Conservation (phyloP, 176 grass and related monocot genomes). For the Areca catechu region DNA sequence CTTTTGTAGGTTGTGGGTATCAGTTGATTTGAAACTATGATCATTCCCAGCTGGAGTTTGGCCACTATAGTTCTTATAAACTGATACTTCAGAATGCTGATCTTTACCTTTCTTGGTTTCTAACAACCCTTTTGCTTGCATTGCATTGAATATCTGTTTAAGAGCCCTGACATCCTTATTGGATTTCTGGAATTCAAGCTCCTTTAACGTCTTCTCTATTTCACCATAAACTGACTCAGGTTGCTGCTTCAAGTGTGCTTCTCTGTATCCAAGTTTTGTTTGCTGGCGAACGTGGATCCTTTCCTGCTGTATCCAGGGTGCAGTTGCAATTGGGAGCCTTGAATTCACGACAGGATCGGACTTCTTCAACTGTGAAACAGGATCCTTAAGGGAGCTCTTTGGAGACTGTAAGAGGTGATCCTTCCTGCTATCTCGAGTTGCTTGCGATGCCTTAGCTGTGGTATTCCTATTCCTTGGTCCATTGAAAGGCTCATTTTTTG, state of each 20-base stretch:
- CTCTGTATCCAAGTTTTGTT: constrained; percentile 35
- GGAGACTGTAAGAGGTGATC: constrained; percentile 25
- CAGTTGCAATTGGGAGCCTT: constrained; percentile 60
- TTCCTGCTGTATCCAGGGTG: constrained; percentile 81
- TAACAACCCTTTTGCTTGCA: constrained; percentile 87
- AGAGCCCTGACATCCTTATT: constrained; percentile 80
- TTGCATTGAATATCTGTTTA: constrained; percentile 75
- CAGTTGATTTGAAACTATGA: constrained; percentile 15
- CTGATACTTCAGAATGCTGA: constrained; percentile 24
- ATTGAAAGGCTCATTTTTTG: constrained; percentile 3
- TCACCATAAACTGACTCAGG: constrained; percentile 66
- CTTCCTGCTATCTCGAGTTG: constrained; percentile 28
- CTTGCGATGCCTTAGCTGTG: constrained; percentile 20
- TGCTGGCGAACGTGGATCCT: constrained; percentile 56
- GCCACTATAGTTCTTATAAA: constrained; percentile 11
- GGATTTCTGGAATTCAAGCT: constrained; percentile 76
- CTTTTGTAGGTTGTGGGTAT: constrained; percentile 6
- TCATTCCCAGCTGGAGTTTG: constrained; percentile 14
- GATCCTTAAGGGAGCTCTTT: constrained; percentile 23
- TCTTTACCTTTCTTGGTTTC: constrained; percentile 52
- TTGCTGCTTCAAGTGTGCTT: constrained; percentile 39
- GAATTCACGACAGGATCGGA: constrained; percentile 41
- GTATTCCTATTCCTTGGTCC: constrained; percentile 1
- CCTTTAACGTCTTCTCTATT: constrained; percentile 83
- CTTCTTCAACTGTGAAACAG: constrained; percentile 31